A percentile compares a stretch with the other conserved stretches of the same genome.
These are phyloP conservation scores for Pythium brachiatum DNA, from an alignment of 352 stramenopile species.

Conservation along the genomic window DNA sequence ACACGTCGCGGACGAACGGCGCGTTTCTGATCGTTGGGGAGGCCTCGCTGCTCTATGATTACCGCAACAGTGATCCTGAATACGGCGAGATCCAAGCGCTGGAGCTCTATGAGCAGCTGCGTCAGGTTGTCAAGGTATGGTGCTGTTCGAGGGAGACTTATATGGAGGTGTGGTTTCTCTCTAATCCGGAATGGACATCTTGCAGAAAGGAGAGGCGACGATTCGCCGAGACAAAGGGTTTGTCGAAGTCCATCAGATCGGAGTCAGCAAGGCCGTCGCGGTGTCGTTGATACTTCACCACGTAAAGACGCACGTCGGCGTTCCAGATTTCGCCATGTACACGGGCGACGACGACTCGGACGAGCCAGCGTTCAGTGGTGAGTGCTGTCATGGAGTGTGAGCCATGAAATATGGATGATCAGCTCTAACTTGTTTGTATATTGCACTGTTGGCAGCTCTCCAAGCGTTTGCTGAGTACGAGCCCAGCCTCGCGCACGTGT, in stretches of 20 bases:
- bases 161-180: conserved; percentile 32
- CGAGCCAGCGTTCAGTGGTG: conserved; percentile 86
- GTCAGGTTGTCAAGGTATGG: conserved; percentile 90
- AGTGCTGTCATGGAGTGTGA: not conserved
- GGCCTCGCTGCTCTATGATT: conserved; percentile 97
- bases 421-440: too few relatives aligned
- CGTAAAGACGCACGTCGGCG: conserved; percentile 51
- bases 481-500: conserved; percentile 47
- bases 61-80: conserved; percentile 96
- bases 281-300: conserved; percentile 52
- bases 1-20: conserved; percentile 95
- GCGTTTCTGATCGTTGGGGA: conserved; percentile 97
- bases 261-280: conserved; percentile 62
- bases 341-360: conserved; percentile 98
- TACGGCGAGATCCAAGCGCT: conserved; percentile 98
- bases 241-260: conserved; percentile 72
- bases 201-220: conserved; percentile 54
- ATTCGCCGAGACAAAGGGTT: conserved; percentile 64
- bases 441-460: conserved; percentile 36
- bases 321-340: conserved; percentile 93
- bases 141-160: conserved; percentile 13
- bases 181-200: conserved; percentile 33
- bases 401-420: too few relatives aligned
- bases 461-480: conserved; percentile 40
- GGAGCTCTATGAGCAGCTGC: conserved; percentile 90